Base-by-base conservation (phyloP, 441 rosid genomes). In the Lepidium campestre region DNA sequence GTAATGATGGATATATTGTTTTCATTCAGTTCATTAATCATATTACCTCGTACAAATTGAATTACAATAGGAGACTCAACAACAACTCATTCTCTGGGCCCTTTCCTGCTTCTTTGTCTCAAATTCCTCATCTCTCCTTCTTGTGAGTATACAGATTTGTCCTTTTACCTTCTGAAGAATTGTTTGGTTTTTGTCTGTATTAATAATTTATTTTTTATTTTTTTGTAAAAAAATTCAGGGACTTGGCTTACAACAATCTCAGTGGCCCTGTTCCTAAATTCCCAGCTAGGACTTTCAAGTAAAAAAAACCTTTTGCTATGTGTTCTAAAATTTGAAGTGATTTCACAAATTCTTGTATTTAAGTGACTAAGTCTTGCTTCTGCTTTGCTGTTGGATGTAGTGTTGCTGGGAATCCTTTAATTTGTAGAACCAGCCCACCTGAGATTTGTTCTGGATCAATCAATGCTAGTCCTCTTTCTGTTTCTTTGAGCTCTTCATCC, bases 201-300 rank as follows among this genome's bases (percentile, higher is more conserved):
- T 42, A 9, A 4, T 10, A 18, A 1, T 42, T 14, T 41, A 0
- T 13, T 20, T 23, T 14, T 10, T 0, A 11, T 14, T 22, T 31
- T 45, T 70, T 49, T n/a, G n/a, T n/a, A n/a, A n/a, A n/a, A n/a
- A n/a, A 69, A 50, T 71, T 68, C 81, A 89, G 98, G 80, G 98
- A 92, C 79, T 79, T 92, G 83, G 89, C 98, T 73, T 92, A 77
- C 70, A 91, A 91, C 81, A 89, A 91, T 76, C 91, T 91, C 67
- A 89, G 85, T 52, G 96, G 95, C 60, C 81, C 83, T 40, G 85
- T 89, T 58, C 93, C 93, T 71, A 83, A 79, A 78, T 86, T 78
- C 59, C 91, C 93, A 14, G 87, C 93, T 39, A 83, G 85, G 77
- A 89, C 95, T 48, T 92, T 92, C 86, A 92, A 87, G 96, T 89